Evolutionary conservation across 1,284 basidiomycete genomes (phyloP).

Genomic region (Fomitopsis pinicola): DNA sequence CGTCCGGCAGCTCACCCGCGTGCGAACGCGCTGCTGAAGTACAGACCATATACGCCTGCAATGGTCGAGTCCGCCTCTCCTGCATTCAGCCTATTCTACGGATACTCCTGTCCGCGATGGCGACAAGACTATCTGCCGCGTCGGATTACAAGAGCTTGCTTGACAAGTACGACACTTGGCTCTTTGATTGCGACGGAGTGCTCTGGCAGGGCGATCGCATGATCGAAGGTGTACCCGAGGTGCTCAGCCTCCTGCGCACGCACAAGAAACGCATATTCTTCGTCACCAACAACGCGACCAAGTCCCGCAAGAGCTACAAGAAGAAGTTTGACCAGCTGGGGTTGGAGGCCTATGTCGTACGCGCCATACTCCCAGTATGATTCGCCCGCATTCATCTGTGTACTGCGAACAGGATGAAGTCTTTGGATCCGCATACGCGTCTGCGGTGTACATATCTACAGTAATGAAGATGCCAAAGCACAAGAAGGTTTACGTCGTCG

Average conservation of each 20-base stretch:
- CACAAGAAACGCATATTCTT: constrained; percentile 86
- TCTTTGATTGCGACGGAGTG: constrained; percentile 98
- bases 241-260: constrained; percentile 63
- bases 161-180: constrained; percentile 85
- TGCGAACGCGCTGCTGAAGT: background rate
- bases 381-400: background rate
- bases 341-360: constrained; percentile 79
- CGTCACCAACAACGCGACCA: constrained; percentile 98
- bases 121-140: constrained; percentile 24
- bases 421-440: constrained; percentile 92
- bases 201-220: constrained; percentile 86
- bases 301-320: constrained; percentile 85
- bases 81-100: background rate
- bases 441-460: constrained; percentile 89
- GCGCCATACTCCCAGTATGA: constrained; percentile 23
- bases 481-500: constrained; percentile 96
- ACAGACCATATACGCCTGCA: background rate
- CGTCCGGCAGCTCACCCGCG: background rate
- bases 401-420: constrained; percentile 78
- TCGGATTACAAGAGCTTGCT: constrained; percentile 58
- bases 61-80: background rate
- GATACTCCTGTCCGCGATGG: background rate
- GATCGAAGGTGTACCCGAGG: constrained; percentile 74
- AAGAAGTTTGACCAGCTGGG: constrained; percentile 89
- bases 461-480: constrained; percentile 86